phyloP scores from a whole-genome alignment of 129 eudicot species.

The Flaveria ramosissima region DNA sequence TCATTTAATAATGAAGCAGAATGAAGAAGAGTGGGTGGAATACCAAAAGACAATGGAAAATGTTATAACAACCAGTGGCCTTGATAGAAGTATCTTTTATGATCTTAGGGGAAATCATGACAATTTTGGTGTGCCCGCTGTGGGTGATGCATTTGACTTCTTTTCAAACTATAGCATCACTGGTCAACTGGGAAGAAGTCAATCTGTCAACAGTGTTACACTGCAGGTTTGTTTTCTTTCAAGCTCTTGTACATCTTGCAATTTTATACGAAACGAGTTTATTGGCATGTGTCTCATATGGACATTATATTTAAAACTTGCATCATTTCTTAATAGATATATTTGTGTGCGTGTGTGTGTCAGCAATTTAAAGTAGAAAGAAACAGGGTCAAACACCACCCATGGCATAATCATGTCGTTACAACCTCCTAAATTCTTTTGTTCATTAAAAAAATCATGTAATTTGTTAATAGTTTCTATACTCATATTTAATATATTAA shows the following conservation, averaged over 20 bases:
- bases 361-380: neutral
- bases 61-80: constrained; percentile 76
- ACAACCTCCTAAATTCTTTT: neutral
- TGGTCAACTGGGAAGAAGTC: constrained; percentile 63
- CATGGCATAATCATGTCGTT: neutral
- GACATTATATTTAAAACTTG: neutral
- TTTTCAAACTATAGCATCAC: constrained; percentile 74
- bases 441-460: neutral
- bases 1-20: constrained; percentile 80
- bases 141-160: constrained; percentile 63
- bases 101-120: constrained; percentile 97
- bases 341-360: neutral
- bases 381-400: neutral
- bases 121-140: constrained; percentile 71
- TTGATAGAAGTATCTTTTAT: constrained; percentile 63
- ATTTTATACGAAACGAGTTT: neutral
- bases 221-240: constrained; percentile 53
- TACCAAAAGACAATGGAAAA: constrained; percentile 75
- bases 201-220: constrained; percentile 72
- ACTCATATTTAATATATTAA: neutral
- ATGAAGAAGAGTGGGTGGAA: constrained; percentile 88
- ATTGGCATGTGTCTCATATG: neutral
- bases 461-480: neutral
- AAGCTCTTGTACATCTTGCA: constrained; percentile 19
- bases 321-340: neutral